A percentile compares a stretch with the other conserved stretches of the same genome.
phyloP scores from a whole-genome alignment of 1,139 yeast species.

The Yamadazyma diddensiae region DNA sequence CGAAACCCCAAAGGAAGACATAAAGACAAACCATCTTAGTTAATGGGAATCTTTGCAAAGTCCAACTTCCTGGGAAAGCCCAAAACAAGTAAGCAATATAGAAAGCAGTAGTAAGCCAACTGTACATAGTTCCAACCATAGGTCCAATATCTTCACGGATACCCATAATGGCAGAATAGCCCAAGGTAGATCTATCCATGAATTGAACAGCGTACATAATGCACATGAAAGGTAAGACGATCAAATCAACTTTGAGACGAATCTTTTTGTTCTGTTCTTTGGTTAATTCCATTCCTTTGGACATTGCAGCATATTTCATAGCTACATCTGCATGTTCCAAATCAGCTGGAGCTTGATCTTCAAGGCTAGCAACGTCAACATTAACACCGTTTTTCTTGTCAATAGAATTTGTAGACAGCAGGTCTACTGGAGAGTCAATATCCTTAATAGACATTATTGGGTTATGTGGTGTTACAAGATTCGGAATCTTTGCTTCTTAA shows the following conservation, averaged over 20 bases:
- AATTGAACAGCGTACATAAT: constrained; percentile 28
- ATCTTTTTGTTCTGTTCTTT: constrained; percentile 14
- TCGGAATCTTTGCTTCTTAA: background rate
- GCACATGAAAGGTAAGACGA: constrained; percentile 15
- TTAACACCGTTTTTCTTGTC: constrained; percentile 6
- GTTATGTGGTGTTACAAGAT: no score
- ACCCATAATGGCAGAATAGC: constrained; percentile 28
- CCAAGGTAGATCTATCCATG: constrained; percentile 45
- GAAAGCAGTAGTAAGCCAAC: constrained; percentile 60
- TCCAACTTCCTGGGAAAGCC: constrained; percentile 50
- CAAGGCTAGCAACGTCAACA: constrained; percentile 7
- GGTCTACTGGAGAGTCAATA: background rate
- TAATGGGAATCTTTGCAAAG: constrained; percentile 52
- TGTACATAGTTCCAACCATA: constrained; percentile 21
- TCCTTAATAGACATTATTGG: no score
- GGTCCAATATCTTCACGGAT: constrained; percentile 19
- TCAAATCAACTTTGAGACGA: constrained; percentile 18
- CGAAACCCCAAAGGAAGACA: constrained; percentile 50
- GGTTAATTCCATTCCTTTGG: constrained; percentile 10
- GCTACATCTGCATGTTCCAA: constrained; percentile 19
- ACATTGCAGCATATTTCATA: constrained; percentile 18
- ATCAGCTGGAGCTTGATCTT: constrained; percentile 1
- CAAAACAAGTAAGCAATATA: constrained; percentile 49
- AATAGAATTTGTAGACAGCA: background rate
- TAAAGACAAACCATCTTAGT: constrained; percentile 46